A percentile compares a stretch with the other conserved stretches of the same genome.
phyloP scores from a whole-genome alignment of 2,329 filamentous ascomycete genomes.

The Pseudonectria buxi region DNA sequence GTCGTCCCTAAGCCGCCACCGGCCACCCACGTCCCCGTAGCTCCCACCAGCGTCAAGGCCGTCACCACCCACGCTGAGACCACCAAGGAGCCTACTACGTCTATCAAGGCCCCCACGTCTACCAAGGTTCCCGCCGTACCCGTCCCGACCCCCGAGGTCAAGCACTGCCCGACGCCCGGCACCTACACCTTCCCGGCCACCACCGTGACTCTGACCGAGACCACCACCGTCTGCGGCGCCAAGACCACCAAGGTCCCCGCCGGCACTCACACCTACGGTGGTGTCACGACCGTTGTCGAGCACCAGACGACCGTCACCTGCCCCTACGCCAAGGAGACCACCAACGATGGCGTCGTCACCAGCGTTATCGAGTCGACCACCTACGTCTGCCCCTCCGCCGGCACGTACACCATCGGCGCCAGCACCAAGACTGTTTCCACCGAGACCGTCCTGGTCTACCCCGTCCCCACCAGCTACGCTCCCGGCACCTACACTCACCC shows the following conservation, averaged over 20 bases:
- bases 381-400: slow-evolving; percentile 65
- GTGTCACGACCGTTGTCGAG: slow-evolving; percentile 64
- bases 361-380: slow-evolving; percentile 63
- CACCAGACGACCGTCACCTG: slow-evolving; percentile 61
- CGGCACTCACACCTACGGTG: slow-evolving; percentile 64
- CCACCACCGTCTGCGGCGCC: slow-evolving; percentile 60
- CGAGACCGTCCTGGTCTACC: slow-evolving; percentile 55
- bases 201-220: slow-evolving; percentile 60
- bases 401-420: slow-evolving; percentile 70
- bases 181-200: slow-evolving; percentile 70
- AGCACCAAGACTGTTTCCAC: slow-evolving; percentile 54
- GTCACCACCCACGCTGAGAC: slow-evolving; percentile 12
- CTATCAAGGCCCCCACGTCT: slow-evolving; percentile 9
- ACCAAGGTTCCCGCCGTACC: slow-evolving; percentile 37
- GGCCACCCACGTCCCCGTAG: slow-evolving; percentile 18
- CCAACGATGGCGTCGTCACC: slow-evolving; percentile 51
- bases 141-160: slow-evolving; percentile 46
- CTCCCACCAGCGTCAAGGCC: slow-evolving; percentile 24
- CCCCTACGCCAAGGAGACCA: slow-evolving; percentile 61
- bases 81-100: slow-evolving; percentile 1
- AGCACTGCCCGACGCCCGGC: slow-evolving; percentile 58
- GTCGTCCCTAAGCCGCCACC: slow-evolving; percentile 35
- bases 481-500: slow-evolving; percentile 70
- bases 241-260: slow-evolving; percentile 54
- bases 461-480: slow-evolving; percentile 55